Base-by-base conservation (phyloP, 139 green algal species). In the Desmodesmus armatus region DNA sequence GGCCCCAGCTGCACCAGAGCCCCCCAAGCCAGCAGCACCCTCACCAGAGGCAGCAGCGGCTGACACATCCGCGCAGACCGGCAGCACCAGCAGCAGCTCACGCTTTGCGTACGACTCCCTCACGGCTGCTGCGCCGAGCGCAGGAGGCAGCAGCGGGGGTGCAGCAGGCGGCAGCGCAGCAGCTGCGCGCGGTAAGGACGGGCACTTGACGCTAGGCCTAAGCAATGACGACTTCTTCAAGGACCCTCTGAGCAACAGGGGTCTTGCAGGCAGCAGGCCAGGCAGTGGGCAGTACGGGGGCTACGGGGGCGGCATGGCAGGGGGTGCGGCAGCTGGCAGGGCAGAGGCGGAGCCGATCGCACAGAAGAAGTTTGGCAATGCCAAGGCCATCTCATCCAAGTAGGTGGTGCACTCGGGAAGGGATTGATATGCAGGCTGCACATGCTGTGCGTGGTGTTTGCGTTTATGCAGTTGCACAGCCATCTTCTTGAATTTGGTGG, bases 311-410 rank as follows among this genome's bases (percentile, higher is more conserved):
- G 84, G 60, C 23, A 35, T 31, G 15, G 40, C 53, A 55, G 37
- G 67, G 0, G 65, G 77, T 7, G 71, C 72, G 71, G 76, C 55
- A 11, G 76, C 55, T 9, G 73, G 31, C 27, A 17, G 33, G 31
- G 79, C 82, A 7, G 80, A 83, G 44, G 47, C 13, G 40, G 84
- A 82, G 39, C 80, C 40, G 3, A 79, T 84, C 6, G 93, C 95
- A 60, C 94, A 95, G 60, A 87, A 94, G 63, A 92, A 94, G 62
- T 98, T 98, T 85, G 91, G 87, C 41, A 94, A 94, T 39, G 96
- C 96, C 81, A 99, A 99, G 92, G 93, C 94, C 63, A 98, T 99
- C 63, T 98, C 94, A 13, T 95, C 89, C 17, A 60, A 43, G 78
- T 84, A 43, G 3, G 74, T 41, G 7, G 66, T 11, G 63, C 5